Percentiles rank a stretch among this genome's conserved stretches.
Evolutionary conservation across 148 eudicot species (phyloP).

Genomic region (Simmondsia chinensis): DNA sequence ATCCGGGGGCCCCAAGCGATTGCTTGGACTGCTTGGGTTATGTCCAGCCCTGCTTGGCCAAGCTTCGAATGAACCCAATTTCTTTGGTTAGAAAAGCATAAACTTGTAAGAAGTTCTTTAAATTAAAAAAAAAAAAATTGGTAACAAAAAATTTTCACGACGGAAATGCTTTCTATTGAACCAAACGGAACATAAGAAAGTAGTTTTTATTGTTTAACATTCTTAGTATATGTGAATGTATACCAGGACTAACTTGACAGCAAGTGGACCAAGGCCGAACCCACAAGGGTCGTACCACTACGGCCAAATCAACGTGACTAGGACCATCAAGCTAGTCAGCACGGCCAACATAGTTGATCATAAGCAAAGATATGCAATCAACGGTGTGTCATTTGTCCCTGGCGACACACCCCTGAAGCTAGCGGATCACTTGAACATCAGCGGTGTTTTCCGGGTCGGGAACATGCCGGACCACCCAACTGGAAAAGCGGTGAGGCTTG

Average conservation of each 20-base stretch:
- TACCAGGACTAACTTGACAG: constrained; percentile 74
- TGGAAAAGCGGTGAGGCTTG: constrained; percentile 24
- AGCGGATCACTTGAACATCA: constrained; percentile 67
- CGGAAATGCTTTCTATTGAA: no score
- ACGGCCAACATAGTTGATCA: constrained; percentile 36
- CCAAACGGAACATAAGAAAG: no score
- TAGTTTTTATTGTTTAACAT: background rate
- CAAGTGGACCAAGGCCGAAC: constrained; percentile 88
- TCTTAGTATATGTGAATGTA: background rate
- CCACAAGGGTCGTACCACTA: constrained; percentile 95
- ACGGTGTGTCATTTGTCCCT: constrained; percentile 52
- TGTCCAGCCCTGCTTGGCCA: no score
- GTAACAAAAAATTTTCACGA: no score
- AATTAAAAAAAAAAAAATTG: no score
- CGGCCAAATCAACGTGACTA: constrained; percentile 40
- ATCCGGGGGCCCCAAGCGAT: no score
- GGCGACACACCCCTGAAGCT: constrained; percentile 83
- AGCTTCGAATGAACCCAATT: no score
- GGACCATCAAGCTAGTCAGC: constrained; percentile 49
- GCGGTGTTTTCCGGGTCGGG: constrained; percentile 46
- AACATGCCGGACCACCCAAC: constrained; percentile 59
- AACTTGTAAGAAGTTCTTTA: no score
- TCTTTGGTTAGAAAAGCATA: no score
- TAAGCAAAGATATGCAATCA: constrained; percentile 73
- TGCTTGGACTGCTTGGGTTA: no score